Evolutionary conservation across 2,329 filamentous ascomycete species (phyloP).

Genomic region (Coniochaeta hoffmannii): DNA sequence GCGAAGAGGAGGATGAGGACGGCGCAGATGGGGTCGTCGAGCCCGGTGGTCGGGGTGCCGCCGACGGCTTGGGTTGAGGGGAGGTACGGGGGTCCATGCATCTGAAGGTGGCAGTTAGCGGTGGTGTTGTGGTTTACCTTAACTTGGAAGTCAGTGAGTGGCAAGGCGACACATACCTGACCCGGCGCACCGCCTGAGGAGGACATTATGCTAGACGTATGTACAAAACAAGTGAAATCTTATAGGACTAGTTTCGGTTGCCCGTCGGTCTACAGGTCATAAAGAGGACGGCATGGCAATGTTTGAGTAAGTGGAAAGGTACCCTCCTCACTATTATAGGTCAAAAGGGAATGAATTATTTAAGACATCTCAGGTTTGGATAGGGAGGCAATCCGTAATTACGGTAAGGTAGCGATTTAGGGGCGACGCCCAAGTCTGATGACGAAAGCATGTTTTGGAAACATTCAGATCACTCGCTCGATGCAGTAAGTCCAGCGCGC

Average conservation of each 20-base stretch:
- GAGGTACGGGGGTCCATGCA: not conserved
- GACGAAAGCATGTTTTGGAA: not conserved
- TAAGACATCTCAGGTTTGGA: not conserved
- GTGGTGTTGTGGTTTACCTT: not conserved
- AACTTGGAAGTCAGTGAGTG: not conserved
- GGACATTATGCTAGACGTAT: not conserved
- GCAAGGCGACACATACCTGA: not conserved
- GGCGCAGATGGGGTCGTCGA: slow-evolving; percentile 10
- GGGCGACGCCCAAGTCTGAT: not conserved
- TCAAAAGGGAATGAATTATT: not conserved
- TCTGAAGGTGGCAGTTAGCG: not conserved
- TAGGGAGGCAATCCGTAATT: not conserved
- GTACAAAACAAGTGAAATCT: not conserved
- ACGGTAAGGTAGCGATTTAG: not conserved
- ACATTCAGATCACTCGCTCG: not conserved
- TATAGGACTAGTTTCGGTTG: too few relatives aligned
- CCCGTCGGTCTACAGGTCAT: too few relatives aligned
- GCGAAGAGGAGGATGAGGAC: slow-evolving; percentile 26
- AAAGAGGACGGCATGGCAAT: not conserved
- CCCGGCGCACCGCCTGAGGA: not conserved
- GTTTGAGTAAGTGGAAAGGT: not conserved
- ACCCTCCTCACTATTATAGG: not conserved
- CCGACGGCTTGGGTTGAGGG: slow-evolving; percentile 4
- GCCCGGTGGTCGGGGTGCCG: slow-evolving; percentile 4
- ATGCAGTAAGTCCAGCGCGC: not conserved